Evolutionary conservation across 2,329 filamentous ascomycete species (phyloP).

Genomic region (Hypoxylon sp.): DNA sequence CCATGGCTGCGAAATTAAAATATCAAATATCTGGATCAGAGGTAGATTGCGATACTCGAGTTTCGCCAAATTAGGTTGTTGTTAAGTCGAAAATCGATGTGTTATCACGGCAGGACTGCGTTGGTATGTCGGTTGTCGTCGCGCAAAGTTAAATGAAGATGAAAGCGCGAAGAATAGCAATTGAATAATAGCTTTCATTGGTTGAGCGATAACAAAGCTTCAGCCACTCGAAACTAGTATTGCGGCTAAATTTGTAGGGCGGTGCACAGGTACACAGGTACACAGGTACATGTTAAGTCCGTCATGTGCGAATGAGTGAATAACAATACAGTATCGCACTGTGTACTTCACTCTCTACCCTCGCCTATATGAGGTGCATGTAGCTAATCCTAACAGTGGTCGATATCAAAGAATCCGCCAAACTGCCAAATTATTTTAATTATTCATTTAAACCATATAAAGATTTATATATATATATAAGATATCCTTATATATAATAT

Average conservation of each 20-base stretch:
- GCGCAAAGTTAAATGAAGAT: conserved; percentile 34
- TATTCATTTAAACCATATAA: no score
- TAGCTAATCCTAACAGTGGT: no score
- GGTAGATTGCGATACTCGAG: background rate
- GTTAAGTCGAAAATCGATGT: conserved; percentile 1
- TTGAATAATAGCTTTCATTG: conserved; percentile 14
- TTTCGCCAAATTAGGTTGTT: background rate
- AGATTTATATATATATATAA: no score
- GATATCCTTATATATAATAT: no score
- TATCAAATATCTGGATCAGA: background rate
- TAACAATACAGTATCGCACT: no score
- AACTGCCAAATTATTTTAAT: no score
- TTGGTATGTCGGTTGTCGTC: conserved; percentile 24
- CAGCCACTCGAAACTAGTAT: conserved; percentile 19
- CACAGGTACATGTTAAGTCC: background rate
- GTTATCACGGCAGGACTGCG: background rate
- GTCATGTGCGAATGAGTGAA: no score
- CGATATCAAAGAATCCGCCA: no score
- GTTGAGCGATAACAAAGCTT: conserved; percentile 24
- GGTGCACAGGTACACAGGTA: background rate
- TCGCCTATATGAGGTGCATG: background rate
- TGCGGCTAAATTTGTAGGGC: conserved; percentile 18
- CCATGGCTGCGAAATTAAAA: conserved; percentile 68
- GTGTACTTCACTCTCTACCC: background rate
- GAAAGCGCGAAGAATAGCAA: conserved; percentile 34